A percentile compares a stretch with the other conserved stretches of the same genome.
phyloP scores from a whole-genome alignment of 768 basidiomycete species.

The Tulasnella calospora region DNA sequence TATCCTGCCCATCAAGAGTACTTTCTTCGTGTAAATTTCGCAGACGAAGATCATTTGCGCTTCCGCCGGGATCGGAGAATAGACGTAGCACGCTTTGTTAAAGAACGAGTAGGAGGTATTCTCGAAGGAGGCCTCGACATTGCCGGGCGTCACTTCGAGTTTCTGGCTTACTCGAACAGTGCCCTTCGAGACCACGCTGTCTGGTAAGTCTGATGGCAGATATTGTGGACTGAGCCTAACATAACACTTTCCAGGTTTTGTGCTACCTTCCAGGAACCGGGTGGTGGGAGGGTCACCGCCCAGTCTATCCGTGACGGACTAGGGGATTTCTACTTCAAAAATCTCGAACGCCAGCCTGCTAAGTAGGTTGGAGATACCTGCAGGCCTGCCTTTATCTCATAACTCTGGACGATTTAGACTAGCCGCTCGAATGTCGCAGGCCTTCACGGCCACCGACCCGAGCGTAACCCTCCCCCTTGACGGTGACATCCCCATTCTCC shows the following conservation, averaged over 20 bases:
- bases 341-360: constrained; percentile 41
- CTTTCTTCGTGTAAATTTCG: constrained; percentile 79
- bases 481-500: constrained; percentile 38
- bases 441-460: constrained; percentile 68
- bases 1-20: constrained; percentile 57
- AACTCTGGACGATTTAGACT: constrained; percentile 61
- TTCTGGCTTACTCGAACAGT: constrained; percentile 69
- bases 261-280: constrained; percentile 46
- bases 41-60: constrained; percentile 71
- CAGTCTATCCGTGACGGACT: constrained; percentile 50
- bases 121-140: constrained; percentile 62
- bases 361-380: neutral
- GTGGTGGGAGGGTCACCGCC: constrained; percentile 41
- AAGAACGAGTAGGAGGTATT: constrained; percentile 52
- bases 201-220: constrained; percentile 39
- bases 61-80: constrained; percentile 67
- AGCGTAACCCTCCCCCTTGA: constrained; percentile 44
- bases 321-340: constrained; percentile 44
- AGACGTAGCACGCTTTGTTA: constrained; percentile 53
- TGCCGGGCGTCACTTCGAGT: constrained; percentile 52
- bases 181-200: constrained; percentile 73
- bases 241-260: constrained; percentile 46
- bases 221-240: constrained; percentile 30
- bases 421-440: constrained; percentile 66
- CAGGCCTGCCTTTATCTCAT: constrained; percentile 32